Base-by-base conservation (phyloP, 805 yeast species). In the Hanseniaspora lachancei region DNA sequence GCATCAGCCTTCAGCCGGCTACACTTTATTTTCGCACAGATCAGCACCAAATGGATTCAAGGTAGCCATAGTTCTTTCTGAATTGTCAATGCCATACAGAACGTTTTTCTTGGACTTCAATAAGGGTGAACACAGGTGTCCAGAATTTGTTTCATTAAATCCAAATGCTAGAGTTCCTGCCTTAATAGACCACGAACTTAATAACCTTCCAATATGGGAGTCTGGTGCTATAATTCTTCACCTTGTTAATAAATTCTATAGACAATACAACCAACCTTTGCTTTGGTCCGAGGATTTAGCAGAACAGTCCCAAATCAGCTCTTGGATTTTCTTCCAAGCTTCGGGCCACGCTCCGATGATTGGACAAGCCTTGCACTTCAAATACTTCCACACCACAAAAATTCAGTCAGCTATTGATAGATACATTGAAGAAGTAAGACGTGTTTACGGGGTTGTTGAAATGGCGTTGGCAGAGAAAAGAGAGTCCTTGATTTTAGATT, bases 271-370 rank as follows among this genome's bases (percentile, higher is more conserved):
- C 8, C 84, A 91, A 62, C 74, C 86, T 10, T 76, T 88, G 54
- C 64, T 68, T 41, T 91, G 95, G 88, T 81, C 95, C 3, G 82
- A 79, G 54, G 84, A 83, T 64, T 66, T 84, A 54, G 74, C 79
- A 15, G 95, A 87, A 60, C 96, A 88, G 71, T 76, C 89, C 3
- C 91, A 84, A 66, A 87, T 89, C 57, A 77, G 80, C 58, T 79
- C 89, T 7, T 89, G 97, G 96, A 74, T 91, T 40, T 89, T 87
- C 65, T 89, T 89, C 74, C 97, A 89, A 70, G 88, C 96, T 2
- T 84, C 95, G 5, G 97, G 97, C 7, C 97, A 89, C 67, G 95
- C 97, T 0, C 96, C 97, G n/a, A 89, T 89, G 95, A 86, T 89
- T 62, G 97, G 97, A 20, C 97, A 89, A 70, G 96, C 97, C 9